phyloP scores from a whole-genome alignment of 345 rosid genomes.

The Pelargonium nanum region DNA sequence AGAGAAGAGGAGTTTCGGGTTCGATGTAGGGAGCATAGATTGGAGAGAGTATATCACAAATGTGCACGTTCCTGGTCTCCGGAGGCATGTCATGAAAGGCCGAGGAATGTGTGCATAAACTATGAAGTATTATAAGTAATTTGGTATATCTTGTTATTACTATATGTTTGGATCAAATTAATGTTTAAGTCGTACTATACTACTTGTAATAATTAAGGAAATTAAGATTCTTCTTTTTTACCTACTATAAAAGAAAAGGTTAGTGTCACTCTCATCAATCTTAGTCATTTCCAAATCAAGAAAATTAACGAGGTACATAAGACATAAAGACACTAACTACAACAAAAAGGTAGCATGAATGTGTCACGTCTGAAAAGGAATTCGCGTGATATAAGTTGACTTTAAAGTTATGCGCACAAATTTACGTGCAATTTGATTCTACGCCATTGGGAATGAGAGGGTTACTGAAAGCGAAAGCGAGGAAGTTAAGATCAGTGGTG shows the following conservation, averaged over 20 bases:
- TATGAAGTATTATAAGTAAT: neutral
- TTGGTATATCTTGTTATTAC: neutral
- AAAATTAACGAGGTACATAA: too few relatives aligned
- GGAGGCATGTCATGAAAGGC: constrained; percentile 60
- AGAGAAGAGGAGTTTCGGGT: constrained; percentile 62
- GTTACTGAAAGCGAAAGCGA: neutral
- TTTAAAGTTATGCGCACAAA: too few relatives aligned
- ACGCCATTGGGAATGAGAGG: neutral
- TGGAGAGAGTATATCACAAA: constrained; percentile 68
- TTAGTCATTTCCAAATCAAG: too few relatives aligned
- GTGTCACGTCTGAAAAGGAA: too few relatives aligned
- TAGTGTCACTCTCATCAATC: too few relatives aligned
- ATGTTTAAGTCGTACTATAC: neutral
- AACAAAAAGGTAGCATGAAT: too few relatives aligned
- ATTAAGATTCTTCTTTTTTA: too few relatives aligned
- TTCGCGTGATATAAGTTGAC: too few relatives aligned
- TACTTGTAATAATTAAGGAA: neutral
- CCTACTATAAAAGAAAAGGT: neutral
- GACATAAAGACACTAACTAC: too few relatives aligned
- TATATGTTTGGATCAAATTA: neutral
- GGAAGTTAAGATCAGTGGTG: neutral
- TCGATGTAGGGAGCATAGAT: constrained; percentile 53
- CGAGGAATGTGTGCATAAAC: constrained; percentile 4
- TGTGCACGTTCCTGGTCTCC: constrained; percentile 62
- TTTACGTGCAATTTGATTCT: too few relatives aligned